These are phyloP conservation scores for Candida khao-thaluensis DNA, from an alignment of 805 yeast genomes.

Conservation along the genomic window DNA sequence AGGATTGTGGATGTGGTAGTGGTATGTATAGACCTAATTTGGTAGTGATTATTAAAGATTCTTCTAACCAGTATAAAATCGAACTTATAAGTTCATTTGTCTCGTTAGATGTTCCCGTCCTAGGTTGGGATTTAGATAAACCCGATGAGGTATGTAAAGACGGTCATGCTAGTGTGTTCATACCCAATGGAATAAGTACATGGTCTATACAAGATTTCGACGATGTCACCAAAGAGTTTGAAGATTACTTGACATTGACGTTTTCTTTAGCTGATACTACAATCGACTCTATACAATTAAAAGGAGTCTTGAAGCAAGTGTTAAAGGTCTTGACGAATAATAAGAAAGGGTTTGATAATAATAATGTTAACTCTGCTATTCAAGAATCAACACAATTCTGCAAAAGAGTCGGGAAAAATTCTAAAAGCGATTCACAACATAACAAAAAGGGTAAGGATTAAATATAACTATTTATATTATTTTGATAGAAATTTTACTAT, in stretches of 20 bases:
- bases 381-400: constrained; percentile 27
- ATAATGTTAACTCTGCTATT: constrained; percentile 32
- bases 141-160: constrained; percentile 23
- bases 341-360: constrained; percentile 20
- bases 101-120: constrained; percentile 27
- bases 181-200: constrained; percentile 35
- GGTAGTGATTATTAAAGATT: constrained; percentile 24
- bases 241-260: constrained; percentile 33
- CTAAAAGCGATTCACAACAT: no score
- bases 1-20: constrained; percentile 40
- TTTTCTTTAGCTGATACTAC: constrained; percentile 38
- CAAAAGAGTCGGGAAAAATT: constrained; percentile 21
- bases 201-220: constrained; percentile 11
- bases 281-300: constrained; percentile 32
- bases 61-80: constrained; percentile 19
- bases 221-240: constrained; percentile 7
- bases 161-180: constrained; percentile 27
- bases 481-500: no score
- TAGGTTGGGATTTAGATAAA: constrained; percentile 28
- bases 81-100: constrained; percentile 31
- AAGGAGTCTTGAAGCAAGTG: constrained; percentile 28
- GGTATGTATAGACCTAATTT: constrained; percentile 42
- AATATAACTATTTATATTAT: no score
- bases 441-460: no score
- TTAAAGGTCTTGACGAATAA: constrained; percentile 8